A percentile compares a stretch with the other conserved stretches of the same genome.
Evolutionary conservation across 306 rosid genomes (phyloP).

Genomic region (Sesbania bispinosa): DNA sequence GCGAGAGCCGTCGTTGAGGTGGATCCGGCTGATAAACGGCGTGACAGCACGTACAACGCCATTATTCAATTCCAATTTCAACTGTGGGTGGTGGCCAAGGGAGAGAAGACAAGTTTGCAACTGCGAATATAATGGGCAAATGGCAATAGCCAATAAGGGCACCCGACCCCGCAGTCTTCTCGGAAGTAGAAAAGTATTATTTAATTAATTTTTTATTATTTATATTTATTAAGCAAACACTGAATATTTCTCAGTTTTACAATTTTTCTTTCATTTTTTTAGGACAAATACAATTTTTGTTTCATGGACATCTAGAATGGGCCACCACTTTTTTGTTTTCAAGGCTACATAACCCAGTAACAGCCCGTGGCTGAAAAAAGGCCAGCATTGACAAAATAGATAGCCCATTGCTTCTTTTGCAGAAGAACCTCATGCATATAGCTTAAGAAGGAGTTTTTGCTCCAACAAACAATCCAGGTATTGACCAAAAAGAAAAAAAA

Average conservation of each 20-base stretch:
- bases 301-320: no score
- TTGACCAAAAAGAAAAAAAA: no score
- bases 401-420: no score
- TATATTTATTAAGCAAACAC: no score
- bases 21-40: conserved; percentile 52
- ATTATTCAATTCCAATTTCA: conserved; percentile 20
- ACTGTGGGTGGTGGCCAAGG: background rate
- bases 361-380: background rate
- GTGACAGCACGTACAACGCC: conserved; percentile 55
- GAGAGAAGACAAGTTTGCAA: background rate
- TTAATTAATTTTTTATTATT: no score
- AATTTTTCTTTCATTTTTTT: background rate
- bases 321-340: background rate
- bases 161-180: conserved; percentile 25
- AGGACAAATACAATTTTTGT: background rate
- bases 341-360: background rate
- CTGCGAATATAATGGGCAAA: background rate
- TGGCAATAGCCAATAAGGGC: background rate
- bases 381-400: background rate
- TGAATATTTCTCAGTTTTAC: no score
- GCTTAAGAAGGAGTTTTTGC: no score
- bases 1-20: conserved; percentile 35
- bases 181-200: no score
- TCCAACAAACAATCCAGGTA: no score
- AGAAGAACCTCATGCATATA: no score